Base-by-base conservation (phyloP, 805 yeast species). In the Starmerella ratchasimensis region DNA sequence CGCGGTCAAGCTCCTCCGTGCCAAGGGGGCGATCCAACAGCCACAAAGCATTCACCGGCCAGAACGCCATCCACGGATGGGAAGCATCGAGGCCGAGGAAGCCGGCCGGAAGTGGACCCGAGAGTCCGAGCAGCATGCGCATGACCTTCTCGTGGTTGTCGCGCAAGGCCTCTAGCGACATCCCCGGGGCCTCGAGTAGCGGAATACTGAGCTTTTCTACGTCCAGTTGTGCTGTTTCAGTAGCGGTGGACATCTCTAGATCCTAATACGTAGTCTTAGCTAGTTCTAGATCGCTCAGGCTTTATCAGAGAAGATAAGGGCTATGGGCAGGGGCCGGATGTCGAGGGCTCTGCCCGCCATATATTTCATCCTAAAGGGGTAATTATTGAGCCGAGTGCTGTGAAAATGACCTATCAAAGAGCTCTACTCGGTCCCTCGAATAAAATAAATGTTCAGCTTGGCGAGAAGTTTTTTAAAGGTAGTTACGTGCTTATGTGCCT, bases 1-100 rank as follows among this genome's bases (percentile, higher is more conserved):
- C 36, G 27, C 50, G 46, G 16, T 42, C 48, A 2, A 45, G 39
- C 1, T 62, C 31, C 33, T 40, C 44, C 6, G 18, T 14, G 37
- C 36, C 25, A 36, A 50, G 25, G 2, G 55, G 59, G n/a, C 43
- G 57, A 1, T 67, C 67, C 21, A 77, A 44, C 1, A 73, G 38
- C 3, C 54, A 47, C 31, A 66, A 48, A 0, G 76, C 64, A 53
- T 82, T 83, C 31, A 70, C 53, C 5, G 77, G 59, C 98, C 98
- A 90, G 54, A 80, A 88, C 1, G 80, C 41, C 51, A 88, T 60
- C 97, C 97, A 90, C 0, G 94, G 75, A 43, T 78, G 84, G n/a
- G 90, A 80, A 0, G 96, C 90, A 57, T 88, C 96, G 33, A 82
- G 62, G 0, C 68, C 67, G 3, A 57, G 53, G 54, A 68, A 77